Base-by-base conservation (phyloP, 192 early-diverging fungal species). In the Coemansia sp. region DNA sequence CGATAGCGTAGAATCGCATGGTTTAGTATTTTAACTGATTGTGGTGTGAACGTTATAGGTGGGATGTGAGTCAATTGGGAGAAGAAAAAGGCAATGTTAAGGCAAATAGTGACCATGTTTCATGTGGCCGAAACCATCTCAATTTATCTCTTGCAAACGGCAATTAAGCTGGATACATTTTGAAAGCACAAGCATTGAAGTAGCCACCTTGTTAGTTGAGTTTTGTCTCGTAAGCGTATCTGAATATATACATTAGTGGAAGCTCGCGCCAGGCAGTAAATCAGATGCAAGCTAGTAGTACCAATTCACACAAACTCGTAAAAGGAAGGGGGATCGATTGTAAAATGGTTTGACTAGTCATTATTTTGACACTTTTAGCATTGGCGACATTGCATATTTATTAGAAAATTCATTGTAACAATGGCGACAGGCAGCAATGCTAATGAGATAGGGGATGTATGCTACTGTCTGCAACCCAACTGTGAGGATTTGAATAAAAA, bases 1-100 rank as follows among this genome's bases (percentile, higher is more conserved):
- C 63, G 39, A 81, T 40, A 42, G 71, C 61, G 48, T 57, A 31
- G 56, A 81, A 45, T 30, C 78, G 78, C 78, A 81, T 81, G 46
- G 25, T 25, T 42, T 42, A 12, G 23, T 49, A 8, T 25, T 40
- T 15, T 40, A 15, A 40, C 9, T 40, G 39, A 3, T 5, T 40
- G 9, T 34, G 51, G 59, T 40, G n/a, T n/a, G n/a, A 46, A 56
- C 15, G 45, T 49, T 16, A 20, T 56, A 29, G 25, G 25, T 2
- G 7, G 7, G 51, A 26, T 35, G 57, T 4, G 16, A 25, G 20
- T 58, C 21, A 21, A 28, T 13, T 31, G 29, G 16, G n/a, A n/a
- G 58, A 21, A 35, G 8, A 64, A 23, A 46, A 31, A 10, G n/a
- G n/a, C 23, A 9, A 40, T 56, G 25, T 18, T 21, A 21, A 7